A percentile compares a stretch with the other conserved stretches of the same genome.
Conservation (phyloP, 2,329 filamentous ascomycete genomes). For the Stemphylium beticola region DNA sequence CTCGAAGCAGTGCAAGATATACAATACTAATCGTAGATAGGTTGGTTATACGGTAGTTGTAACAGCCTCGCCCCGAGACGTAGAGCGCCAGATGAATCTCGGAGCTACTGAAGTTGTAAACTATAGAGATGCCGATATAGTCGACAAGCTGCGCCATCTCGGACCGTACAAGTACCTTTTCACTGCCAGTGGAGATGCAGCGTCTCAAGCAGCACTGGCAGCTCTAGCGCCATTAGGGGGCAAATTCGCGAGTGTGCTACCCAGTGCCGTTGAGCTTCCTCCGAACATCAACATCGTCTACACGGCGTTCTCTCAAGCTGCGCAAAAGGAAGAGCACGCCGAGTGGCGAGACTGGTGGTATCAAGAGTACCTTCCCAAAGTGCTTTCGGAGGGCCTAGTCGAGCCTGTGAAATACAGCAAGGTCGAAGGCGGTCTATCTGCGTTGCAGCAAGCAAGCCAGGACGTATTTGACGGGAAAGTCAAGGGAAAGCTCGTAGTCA, state of each 20-base stretch:
- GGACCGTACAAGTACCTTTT: conserved; percentile 37
- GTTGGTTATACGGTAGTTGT: conserved; percentile 35
- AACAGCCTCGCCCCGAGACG: conserved; percentile 32
- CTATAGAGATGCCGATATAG: conserved; percentile 34
- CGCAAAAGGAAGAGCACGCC: conserved; percentile 27
- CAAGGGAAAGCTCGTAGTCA: conserved; percentile 30
- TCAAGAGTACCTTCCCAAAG: conserved; percentile 31
- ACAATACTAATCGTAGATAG: conserved; percentile 25
- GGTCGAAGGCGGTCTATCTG: conserved; percentile 28
- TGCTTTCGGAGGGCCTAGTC: conserved; percentile 27
- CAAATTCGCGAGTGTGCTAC: conserved; percentile 30
- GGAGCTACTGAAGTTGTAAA: conserved; percentile 32
- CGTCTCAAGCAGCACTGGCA: conserved; percentile 33
- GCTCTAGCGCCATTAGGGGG: conserved; percentile 28
- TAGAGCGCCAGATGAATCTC: conserved; percentile 30
- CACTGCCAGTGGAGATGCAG: conserved; percentile 33
- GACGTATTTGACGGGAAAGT: conserved; percentile 33
- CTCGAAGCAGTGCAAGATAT: neutral
- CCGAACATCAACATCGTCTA: conserved; percentile 32
- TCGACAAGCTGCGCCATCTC: conserved; percentile 26
- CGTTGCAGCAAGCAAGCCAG: conserved; percentile 30
- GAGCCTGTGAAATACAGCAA: conserved; percentile 32
- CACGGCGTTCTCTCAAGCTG: conserved; percentile 35
- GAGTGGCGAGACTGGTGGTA: conserved; percentile 36
- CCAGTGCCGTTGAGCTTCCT: conserved; percentile 28